Evolutionary conservation across 2,329 filamentous ascomycete genomes (phyloP), one percentile per base, ranked within the genome.

Genomic region (Furcasterigmium furcatum): DNA sequence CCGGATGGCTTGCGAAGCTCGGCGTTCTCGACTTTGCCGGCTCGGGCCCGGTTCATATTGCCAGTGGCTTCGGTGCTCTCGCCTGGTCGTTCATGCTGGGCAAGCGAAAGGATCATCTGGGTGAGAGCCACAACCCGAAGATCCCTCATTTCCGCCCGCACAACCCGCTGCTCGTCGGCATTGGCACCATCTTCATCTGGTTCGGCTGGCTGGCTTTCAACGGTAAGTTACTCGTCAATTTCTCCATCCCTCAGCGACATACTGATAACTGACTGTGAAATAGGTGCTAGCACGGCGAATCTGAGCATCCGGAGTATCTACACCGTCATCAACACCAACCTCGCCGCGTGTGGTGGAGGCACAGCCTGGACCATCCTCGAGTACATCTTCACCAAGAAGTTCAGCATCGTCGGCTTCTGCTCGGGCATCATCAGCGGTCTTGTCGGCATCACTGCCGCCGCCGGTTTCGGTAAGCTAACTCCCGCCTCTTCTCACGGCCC

Each of bases 151-250:
- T 60, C 48, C 81, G 78, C 58, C 74, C 80, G 2, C 81, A 85
- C 58, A 85, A 84, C 59, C 77, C 80, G 1, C 76, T 79, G 1
- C 70, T 85, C 1, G 79, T 85, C 53, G 82, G 80, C 52, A 70
- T 85, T 3, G 82, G 82, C 2, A 85, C 81, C 1, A 68, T 82
- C 2, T 66, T 85, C 34, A 84, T 85, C 49, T 85, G 81, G 80
- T 82, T 84, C 48, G 80, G 76, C 2, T 78, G 75, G 74, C 74
- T 77, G 43, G 73, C 71, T 0, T 78, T 78, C 58, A 78, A 78
- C 48, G 73, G 24, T 27, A 27, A 12, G 24, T n/a, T n/a, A n/a
- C n/a, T n/a, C n/a, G n/a, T n/a, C n/a, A n/a, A 27, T 12, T 27
- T 27, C 24, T 27, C 77, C 1, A 18, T 4, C 12, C 9, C 5